phyloP scores from a whole-genome alignment of 169 alveolate genomes.

The Cryptosporidium canis region DNA sequence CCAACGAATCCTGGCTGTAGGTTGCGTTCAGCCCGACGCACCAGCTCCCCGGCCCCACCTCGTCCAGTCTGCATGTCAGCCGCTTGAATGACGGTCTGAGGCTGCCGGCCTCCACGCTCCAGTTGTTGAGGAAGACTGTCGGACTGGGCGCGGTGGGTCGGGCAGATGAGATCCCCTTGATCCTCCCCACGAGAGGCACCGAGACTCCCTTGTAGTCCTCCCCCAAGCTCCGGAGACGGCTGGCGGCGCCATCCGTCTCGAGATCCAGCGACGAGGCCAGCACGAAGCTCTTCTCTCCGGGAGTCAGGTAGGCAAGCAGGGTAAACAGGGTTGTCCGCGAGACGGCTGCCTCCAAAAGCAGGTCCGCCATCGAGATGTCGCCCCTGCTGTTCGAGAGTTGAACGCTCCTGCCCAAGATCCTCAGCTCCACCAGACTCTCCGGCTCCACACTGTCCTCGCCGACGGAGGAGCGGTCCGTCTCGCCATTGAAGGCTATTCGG shows the following conservation, averaged over 20 bases:
- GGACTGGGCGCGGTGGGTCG: neutral
- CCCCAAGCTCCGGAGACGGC: conserved; percentile 5
- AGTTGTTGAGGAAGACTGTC: conserved; percentile 22
- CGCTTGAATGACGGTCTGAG: conserved; percentile 31
- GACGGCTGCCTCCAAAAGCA: neutral
- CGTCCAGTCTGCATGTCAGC: neutral
- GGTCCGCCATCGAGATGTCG: conserved; percentile 46
- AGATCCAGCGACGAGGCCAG: conserved; percentile 12
- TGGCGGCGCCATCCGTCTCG: neutral
- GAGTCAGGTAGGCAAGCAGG: conserved; percentile 1
- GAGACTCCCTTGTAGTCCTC: conserved; percentile 42
- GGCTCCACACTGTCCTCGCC: neutral
- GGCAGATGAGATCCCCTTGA: neutral
- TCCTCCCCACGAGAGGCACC: conserved; percentile 1
- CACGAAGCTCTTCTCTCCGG: neutral
- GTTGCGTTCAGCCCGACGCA: conserved; percentile 47
- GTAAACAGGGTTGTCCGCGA: conserved; percentile 2
- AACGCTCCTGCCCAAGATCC: conserved; percentile 8
- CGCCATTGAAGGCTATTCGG: conserved; percentile 3
- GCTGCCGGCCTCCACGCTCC: neutral
- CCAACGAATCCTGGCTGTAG: neutral
- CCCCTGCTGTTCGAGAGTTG: neutral
- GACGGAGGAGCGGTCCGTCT: neutral
- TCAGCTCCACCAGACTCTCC: neutral
- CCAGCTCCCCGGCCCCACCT: conserved; percentile 1